Conservation (phyloP, 306 rosid genomes). For the Gastrolobium villosum region DNA sequence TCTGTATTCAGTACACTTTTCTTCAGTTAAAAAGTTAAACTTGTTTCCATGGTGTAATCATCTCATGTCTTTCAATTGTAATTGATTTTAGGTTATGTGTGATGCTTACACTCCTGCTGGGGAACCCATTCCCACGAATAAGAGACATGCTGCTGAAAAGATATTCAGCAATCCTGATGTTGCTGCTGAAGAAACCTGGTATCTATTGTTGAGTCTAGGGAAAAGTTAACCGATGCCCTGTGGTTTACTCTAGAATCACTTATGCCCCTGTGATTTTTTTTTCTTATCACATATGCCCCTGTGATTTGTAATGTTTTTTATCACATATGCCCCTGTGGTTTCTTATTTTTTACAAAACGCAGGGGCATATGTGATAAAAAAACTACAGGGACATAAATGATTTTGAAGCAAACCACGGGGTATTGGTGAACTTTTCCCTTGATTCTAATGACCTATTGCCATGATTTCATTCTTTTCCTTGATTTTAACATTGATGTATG, state of each 20-base stretch:
- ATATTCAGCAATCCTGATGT: constrained; percentile 76
- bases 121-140: constrained; percentile 78
- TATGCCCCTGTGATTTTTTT: too few relatives aligned
- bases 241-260: too few relatives aligned
- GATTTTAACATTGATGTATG: background rate
- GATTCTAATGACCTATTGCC: background rate
- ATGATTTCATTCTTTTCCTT: background rate
- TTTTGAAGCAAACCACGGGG: too few relatives aligned
- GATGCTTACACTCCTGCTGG: constrained; percentile 77
- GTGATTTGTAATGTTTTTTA: too few relatives aligned
- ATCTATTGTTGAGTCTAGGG: background rate
- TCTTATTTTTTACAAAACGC: too few relatives aligned
- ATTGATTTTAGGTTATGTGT: constrained; percentile 67
- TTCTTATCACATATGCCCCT: too few relatives aligned
- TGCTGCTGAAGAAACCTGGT: constrained; percentile 78
- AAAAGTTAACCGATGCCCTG: too few relatives aligned
- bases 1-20: background rate
- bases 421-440: too few relatives aligned
- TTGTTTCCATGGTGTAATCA: background rate
- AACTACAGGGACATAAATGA: too few relatives aligned
- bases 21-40: background rate
- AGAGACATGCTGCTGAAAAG: constrained; percentile 71
- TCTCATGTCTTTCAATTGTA: background rate
- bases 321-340: too few relatives aligned
- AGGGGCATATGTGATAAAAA: too few relatives aligned